These are phyloP conservation scores for Aspergillus indologenus DNA, from an alignment of 495 filamentous ascomycete genomes.

Conservation along the genomic window DNA sequence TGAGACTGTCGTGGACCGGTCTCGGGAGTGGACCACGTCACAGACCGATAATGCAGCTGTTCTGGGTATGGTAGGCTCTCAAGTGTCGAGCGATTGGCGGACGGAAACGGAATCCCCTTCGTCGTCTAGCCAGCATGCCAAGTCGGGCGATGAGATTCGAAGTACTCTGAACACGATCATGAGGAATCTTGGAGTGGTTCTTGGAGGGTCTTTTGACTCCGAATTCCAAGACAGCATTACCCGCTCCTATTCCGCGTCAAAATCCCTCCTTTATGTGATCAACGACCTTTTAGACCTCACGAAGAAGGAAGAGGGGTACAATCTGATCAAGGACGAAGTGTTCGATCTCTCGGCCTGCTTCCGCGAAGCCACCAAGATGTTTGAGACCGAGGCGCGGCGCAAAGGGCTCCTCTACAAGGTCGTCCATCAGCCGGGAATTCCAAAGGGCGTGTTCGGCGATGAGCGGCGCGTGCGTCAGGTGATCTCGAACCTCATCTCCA, in stretches of 20 bases:
- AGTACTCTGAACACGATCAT: not conserved
- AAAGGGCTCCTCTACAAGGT: conserved; percentile 69
- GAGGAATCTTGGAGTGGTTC: not conserved
- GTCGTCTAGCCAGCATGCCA: not conserved
- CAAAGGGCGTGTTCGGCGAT: conserved; percentile 73
- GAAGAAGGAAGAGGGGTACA: conserved; percentile 77
- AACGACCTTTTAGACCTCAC: conserved; percentile 92
- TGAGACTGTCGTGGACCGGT: not conserved
- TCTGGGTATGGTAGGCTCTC: not conserved
- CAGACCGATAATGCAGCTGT: not conserved
- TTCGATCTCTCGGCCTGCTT: conserved; percentile 72
- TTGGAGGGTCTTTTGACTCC: not conserved
- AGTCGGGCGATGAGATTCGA: not conserved
- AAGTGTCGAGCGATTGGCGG: not conserved
- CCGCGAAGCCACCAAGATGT: conserved; percentile 69
- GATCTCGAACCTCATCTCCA: conserved; percentile 75
- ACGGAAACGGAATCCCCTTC: not conserved
- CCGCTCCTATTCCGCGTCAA: conserved; percentile 74
- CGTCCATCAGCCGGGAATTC: conserved; percentile 66
- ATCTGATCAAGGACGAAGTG: conserved; percentile 73
- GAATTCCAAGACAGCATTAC: not conserved
- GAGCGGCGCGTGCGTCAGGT: conserved; percentile 77
- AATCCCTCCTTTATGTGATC: conserved; percentile 90
- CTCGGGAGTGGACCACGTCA: not conserved
- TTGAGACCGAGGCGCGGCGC: conserved; percentile 67